Percentiles rank a stretch among this genome's conserved stretches.
These are phyloP conservation scores for Fragilaria crotonensis DNA, from an alignment of 108 stramenopile genomes.

Conservation along the genomic window DNA sequence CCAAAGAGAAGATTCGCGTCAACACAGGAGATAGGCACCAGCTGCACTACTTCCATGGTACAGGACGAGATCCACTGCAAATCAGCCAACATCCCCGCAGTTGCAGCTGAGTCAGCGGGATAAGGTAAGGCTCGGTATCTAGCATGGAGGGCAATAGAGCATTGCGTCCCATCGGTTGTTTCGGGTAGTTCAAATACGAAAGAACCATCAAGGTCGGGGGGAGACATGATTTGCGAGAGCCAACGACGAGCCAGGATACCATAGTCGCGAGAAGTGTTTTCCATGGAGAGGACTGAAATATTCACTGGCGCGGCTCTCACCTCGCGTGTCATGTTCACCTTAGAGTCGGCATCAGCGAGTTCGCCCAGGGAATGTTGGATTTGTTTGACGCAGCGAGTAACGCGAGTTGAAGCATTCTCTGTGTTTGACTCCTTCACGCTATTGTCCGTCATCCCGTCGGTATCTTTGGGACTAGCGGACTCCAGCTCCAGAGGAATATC, in stretches of 20 bases:
- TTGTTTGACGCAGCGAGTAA: not conserved
- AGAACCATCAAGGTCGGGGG: not conserved
- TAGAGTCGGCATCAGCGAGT: not conserved
- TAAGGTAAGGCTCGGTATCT: constrained; percentile 22
- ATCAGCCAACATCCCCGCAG: constrained; percentile 10
- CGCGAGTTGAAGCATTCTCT: no score
- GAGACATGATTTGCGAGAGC: constrained; percentile 4
- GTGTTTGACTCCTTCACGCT: not conserved
- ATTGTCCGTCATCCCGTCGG: not conserved
- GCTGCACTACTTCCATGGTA: constrained; percentile 20
- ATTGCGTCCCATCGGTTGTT: constrained; percentile 19
- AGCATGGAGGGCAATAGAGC: constrained; percentile 11
- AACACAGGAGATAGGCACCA: constrained; percentile 19
- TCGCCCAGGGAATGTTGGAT: not conserved
- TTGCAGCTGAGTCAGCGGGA: constrained; percentile 4
- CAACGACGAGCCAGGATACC: constrained; percentile 12
- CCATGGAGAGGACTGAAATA: constrained; percentile 3
- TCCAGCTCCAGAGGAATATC: not conserved
- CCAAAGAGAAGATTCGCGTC: constrained; percentile 34
- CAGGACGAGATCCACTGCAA: constrained; percentile 7
- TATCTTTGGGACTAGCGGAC: not conserved
- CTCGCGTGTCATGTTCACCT: not conserved
- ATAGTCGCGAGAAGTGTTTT: constrained; percentile 7
- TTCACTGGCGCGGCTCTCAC: not conserved
- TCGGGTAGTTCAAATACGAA: constrained; percentile 23